These are phyloP conservation scores for Peniophora sp. DNA, from an alignment of 1,284 basidiomycete species.

Conservation along the genomic window DNA sequence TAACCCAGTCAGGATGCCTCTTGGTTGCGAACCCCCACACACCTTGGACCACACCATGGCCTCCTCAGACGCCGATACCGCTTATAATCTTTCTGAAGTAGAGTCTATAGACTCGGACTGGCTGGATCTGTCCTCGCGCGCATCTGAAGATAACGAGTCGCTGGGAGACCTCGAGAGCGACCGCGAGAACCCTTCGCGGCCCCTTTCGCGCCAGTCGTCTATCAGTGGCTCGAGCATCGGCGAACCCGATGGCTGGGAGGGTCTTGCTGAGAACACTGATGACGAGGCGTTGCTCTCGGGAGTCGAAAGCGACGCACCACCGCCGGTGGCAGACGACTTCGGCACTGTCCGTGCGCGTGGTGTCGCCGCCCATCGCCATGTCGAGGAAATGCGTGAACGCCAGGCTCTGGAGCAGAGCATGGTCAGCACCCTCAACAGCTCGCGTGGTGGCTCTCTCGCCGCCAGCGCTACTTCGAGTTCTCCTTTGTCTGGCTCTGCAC, in stretches of 20 bases:
- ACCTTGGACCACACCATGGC: background rate
- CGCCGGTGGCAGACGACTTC: background rate
- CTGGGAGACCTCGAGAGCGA: constrained; percentile 51
- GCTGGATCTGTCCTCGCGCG: constrained; percentile 65
- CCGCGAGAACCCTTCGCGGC: constrained; percentile 42
- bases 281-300: constrained; percentile 29
- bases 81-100: constrained; percentile 42
- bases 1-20: background rate
- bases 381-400: constrained; percentile 59
- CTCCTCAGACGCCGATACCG: constrained; percentile 23
- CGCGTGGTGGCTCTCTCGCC: constrained; percentile 51
- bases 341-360: background rate
- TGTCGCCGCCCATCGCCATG: constrained; percentile 16
- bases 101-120: constrained; percentile 69
- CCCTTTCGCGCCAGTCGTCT: constrained; percentile 58
- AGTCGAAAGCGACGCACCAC: no score
- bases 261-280: constrained; percentile 51
- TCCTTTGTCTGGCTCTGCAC: constrained; percentile 38
- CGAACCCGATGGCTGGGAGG: constrained; percentile 69
- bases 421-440: constrained; percentile 65
- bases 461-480: constrained; percentile 16
- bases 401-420: constrained; percentile 72
- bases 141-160: constrained; percentile 63
- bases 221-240: constrained; percentile 57
- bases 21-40: background rate